Evolutionary conservation across 1,284 basidiomycete species (phyloP), one percentile per base, ranked within the genome.

Genomic region (Xanthoconium separans): DNA sequence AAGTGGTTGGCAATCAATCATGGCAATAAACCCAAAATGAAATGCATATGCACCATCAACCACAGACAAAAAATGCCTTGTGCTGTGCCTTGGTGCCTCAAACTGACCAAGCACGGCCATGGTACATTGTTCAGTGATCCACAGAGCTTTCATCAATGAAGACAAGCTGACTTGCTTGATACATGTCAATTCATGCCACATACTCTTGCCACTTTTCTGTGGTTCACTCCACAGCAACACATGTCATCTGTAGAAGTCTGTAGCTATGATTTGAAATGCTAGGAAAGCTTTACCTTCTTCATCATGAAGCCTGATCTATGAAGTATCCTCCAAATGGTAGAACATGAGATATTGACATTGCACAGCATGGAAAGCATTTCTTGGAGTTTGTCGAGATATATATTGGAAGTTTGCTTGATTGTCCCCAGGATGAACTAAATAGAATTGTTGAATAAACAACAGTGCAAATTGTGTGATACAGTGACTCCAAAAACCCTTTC

Each of bases 301-400:
- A 61, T 56, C 5, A 53, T 59, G 44, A 65, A 62, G 2, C 56
- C 46, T 4, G 15, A 12, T n/a, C 60, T 61, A 11, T 36, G 11
- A 10, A 71, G 57, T 1, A 58, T 56, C 18, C 57, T 39, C 56
- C 61, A 65, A 1, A 70, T 55, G 3, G 62, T 70, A 1, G 61
- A 24, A 11, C 33, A 22, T 2, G 58, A 64, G 10, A 62, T 59
- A 0, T 44, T 2, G 1, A 56, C 34, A 10, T n/a, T n/a, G 3
- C 4, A 13, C 1, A n/a, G 36, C 6, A 27, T 4, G 3, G 36
- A 9, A 0, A 47, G 27, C 24, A 43, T 29, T 7, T 43, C 41
- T n/a, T 43, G 27, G 7, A 43, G 41, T n/a, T 43, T 24, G 10
- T 52, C 44, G 7, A 47, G 5, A 4, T 41, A 52, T 1, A 29